Conservation (phyloP, 1,284 basidiomycete species). For the Naganishia liquefaciens region DNA sequence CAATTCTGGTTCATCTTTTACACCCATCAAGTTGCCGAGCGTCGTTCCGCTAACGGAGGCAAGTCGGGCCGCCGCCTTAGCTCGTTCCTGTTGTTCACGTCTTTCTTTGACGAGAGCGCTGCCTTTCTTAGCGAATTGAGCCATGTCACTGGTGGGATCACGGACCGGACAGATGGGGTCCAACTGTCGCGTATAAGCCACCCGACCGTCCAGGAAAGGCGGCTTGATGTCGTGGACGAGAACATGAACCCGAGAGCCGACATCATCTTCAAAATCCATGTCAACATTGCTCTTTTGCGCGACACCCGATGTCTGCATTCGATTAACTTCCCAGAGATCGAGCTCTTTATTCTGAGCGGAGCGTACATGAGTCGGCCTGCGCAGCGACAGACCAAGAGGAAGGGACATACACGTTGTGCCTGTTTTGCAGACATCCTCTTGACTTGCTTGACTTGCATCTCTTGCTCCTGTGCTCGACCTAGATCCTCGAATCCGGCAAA, state of each 20-base stretch:
- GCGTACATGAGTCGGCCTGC: neutral
- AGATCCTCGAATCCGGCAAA: constrained; percentile 88
- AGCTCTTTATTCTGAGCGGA: constrained; percentile 82
- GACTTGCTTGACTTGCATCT: constrained; percentile 76
- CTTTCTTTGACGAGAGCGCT: constrained; percentile 91
- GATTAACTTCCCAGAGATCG: constrained; percentile 97
- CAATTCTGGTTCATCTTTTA: constrained; percentile 79
- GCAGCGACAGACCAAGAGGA: no score
- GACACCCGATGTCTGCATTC: constrained; percentile 93
- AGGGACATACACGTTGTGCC: constrained; percentile 78
- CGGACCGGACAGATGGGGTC: constrained; percentile 96
- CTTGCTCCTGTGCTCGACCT: constrained; percentile 68
- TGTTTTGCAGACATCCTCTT: constrained; percentile 87
- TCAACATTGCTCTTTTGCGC: constrained; percentile 82
- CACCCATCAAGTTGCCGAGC: constrained; percentile 95
- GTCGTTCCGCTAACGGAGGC: constrained; percentile 88
- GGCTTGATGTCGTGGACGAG: constrained; percentile 97
- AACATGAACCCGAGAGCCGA: constrained; percentile 92
- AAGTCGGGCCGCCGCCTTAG: constrained; percentile 89
- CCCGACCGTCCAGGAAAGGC: constrained; percentile 94
- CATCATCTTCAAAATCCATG: constrained; percentile 85
- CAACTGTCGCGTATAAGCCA: constrained; percentile 93
- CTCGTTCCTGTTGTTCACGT: constrained; percentile 90
- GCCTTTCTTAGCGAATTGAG: constrained; percentile 92
- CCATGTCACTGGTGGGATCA: constrained; percentile 91